Base-by-base conservation (phyloP, 2,329 filamentous ascomycete species). In the Alternaria dauci region DNA sequence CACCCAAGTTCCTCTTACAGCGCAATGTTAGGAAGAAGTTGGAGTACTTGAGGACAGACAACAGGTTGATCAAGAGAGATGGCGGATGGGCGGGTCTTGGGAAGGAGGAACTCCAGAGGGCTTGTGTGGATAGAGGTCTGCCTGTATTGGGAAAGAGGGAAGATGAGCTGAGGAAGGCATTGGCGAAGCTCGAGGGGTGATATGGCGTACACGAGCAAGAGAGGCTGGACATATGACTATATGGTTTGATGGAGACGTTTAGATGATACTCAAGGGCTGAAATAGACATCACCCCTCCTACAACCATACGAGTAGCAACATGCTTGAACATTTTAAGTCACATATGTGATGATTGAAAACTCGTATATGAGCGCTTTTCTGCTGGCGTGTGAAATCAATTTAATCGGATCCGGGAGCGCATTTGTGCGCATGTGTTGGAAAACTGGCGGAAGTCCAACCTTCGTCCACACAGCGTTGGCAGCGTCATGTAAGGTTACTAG, bases 21-120 rank as follows among this genome's bases (percentile, higher is more conserved):
- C 77, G 81, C 53, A 83, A 84, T 63, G 80, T 93, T 42, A 68
- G 71, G 52, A 79, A 81, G 68, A 82, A 85, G 63, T 79, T 92
- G 67, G 79, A 83, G 41, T 92, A 91, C 72, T 75, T 97, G 63
- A 84, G 84, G 46, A 79, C 84, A 38, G 94, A 97, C 79, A 92
- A 96, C 78, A 78, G 72, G 64, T 81, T 94, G 75, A 85, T 97
- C 48, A 71, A 83, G 18, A 80, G 83, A 38, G 85, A 87, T 47
- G 91, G 91, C 1, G 91, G 89, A 0, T 83, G 86, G 5, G 66
- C 73, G 3, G 84, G 79, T 23, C 80, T 96, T 68, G 84, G 85
- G 65, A 79, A 79, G 8, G 85, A 86, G 39, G 92, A 96, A 81
- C 80, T 93, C 20, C 80, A 81, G 61, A 84, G 92, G 60, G 92